These are phyloP conservation scores for Populus nigra DNA, from an alignment of 345 rosid genomes.

Conservation along the genomic window DNA sequence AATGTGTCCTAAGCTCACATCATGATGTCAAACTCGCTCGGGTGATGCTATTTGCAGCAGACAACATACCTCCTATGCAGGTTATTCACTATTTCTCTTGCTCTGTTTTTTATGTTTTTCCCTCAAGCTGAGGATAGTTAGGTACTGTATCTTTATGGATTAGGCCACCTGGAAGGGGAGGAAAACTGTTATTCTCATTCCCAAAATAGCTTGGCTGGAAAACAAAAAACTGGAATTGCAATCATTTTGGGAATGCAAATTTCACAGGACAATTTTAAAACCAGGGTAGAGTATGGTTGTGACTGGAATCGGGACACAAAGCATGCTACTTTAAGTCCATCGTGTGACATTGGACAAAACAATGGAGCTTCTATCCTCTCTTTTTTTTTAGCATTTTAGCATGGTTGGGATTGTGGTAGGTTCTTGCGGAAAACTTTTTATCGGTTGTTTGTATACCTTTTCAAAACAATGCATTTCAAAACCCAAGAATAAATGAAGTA, in stretches of 20 bases:
- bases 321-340: background rate
- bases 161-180: background rate
- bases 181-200: background rate
- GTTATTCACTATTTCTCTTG: conserved; percentile 27
- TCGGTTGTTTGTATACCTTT: background rate
- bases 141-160: background rate
- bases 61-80: conserved; percentile 92
- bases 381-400: background rate
- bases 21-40: conserved; percentile 78
- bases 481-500: background rate
- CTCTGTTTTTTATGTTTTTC: background rate
- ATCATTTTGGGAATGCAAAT: background rate
- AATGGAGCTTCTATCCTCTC: background rate
- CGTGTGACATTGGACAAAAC: background rate
- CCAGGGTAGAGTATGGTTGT: background rate
- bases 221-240: background rate
- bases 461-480: background rate
- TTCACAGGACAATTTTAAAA: background rate
- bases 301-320: background rate
- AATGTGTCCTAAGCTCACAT: conserved; percentile 79
- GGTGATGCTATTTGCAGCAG: conserved; percentile 88
- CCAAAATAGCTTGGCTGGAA: background rate
- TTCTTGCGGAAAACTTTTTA: too few species aligned
- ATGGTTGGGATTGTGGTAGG: background rate
- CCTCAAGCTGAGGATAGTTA: background rate